Evolutionary conservation across 2,329 filamentous ascomycete genomes (phyloP), one percentile per base, ranked within the genome.

Genomic region (Cordyceps tenuipes): DNA sequence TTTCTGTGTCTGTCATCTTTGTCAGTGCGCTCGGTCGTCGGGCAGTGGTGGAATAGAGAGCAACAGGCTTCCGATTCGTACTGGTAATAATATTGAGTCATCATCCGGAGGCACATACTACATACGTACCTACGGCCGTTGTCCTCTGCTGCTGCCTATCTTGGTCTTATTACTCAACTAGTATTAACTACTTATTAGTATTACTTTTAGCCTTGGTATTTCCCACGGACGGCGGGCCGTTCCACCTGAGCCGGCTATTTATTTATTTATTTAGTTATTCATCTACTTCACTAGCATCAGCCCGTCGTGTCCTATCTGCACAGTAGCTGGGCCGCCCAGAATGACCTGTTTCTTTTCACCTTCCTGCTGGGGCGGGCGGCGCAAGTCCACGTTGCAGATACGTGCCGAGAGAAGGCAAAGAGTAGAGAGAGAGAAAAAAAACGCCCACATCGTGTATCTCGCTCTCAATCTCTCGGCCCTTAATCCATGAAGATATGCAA

Each of bases 311-410:
- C n/a, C 5, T 41, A 41, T 41, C 39, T 41, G 39, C 17, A 41
- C 10, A 9, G 12, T 50, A 31, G 17, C 29, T 50, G n/a, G 47
- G 17, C 26, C 46, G 26, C 15, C 26, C 23, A 50, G 29, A 57
- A 57, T 58, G 56, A 51, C 56, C 43, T 44, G 56, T 58, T 58
- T 19, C 17, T 58, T 58, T 57, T 51, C 21, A 12, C 26, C 15
- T 17, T 50, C 47, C 39, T 10, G 12, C 34, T 36, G 34, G 34
- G 34, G 34, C 34, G 12, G 6, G 3, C 34, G 12, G 12, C 34
- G 34, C 5, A 36, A 36, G 34, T 36, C 34, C 34, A 36, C 5
- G 34, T 8, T 36, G 34, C 34, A 29, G 3, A 6, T 29, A 29
- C 26, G 26, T 36, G 34, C 12, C 34, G 12, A 29, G 26, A 29